Base-by-base conservation (phyloP, 352 stramenopile species). In the Globisporangium yorkense region DNA sequence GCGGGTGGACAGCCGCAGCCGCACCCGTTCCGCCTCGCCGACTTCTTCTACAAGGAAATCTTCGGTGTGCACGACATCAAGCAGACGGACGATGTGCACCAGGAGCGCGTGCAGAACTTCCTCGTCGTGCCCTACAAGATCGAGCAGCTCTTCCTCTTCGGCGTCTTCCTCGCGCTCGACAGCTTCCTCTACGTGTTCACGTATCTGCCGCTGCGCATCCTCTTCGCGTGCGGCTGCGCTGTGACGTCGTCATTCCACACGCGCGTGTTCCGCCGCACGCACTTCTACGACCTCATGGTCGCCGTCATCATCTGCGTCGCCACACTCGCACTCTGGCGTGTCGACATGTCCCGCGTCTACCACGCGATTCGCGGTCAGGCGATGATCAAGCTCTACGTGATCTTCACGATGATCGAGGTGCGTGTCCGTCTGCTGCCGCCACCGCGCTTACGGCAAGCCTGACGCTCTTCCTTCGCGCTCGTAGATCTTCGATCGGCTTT, bases 341-440 rank as follows among this genome's bases (percentile, higher is more conserved):
- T 99, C 21, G 96, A 97, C 48, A 98, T 99, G 75, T 97, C 89
- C 20, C 87, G 94, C n/a, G 84, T 99, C 1, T 99, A 99, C 78
- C 97, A 99, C 75, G 97, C 94, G 62, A 99, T 99, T 66, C 81
- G 96, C 18, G 92, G 92, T n/a, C 95, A 98, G 67, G 89, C 89
- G 16, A 98, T 98, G 87, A 97, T 99, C 57, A 99, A 99, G 70
- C 81, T 99, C 4, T 99, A 99, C 70, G 94, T 99, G 44, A 67
- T 99, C 31, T 98, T 98, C 64, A 97, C 94, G 10, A 99, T 99
- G 79, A 93, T 99, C 21, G 97, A 99, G 67, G 71, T 77, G 31
- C 2, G 66, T 29, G 2, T 35, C 2, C 16, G 15, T 9, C 5
- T 12, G 2, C 15, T 9, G 7, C 7, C 6, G 8, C 5, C 33